A percentile compares a stretch with the other conserved stretches of the same genome.
Conservation (phyloP, 2,329 filamentous ascomycete species). For the Lecanosticta acicola region DNA sequence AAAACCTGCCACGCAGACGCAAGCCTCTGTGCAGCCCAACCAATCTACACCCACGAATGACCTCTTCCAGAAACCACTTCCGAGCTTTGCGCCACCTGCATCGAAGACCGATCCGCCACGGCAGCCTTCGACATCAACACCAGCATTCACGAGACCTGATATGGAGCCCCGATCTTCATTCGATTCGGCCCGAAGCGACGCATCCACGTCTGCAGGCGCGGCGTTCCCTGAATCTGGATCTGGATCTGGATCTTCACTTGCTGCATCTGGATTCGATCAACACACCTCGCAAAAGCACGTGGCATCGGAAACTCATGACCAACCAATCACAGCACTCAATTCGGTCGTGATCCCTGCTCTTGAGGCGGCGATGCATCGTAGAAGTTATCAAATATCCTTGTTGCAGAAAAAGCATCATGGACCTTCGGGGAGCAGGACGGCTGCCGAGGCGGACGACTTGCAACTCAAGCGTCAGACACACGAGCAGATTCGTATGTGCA, state of each 20-base stretch:
- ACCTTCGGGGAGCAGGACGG: conserved; percentile 33
- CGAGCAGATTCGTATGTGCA: conserved; percentile 73
- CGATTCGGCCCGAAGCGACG: conserved; percentile 11
- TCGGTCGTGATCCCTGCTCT: conserved; percentile 91
- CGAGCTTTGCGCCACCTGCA: conserved; percentile 24
- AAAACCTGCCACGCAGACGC: conserved; percentile 5
- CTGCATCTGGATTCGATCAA: not conserved
- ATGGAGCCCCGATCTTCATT: conserved; percentile 9
- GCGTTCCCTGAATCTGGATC: no score
- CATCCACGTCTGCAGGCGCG: not conserved
- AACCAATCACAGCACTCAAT: conserved; percentile 75
- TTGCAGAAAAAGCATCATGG: conserved; percentile 42
- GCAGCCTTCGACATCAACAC: no score
- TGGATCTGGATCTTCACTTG: no score
- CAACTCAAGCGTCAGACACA: conserved; percentile 58
- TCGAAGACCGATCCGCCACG: conserved; percentile 3
- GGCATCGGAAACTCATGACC: conserved; percentile 16
- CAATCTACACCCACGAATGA: conserved; percentile 23
- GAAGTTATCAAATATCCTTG: conserved; percentile 55
- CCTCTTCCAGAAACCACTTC: conserved; percentile 32
- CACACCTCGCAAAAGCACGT: conserved; percentile 16
- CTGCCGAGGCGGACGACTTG: conserved; percentile 30
- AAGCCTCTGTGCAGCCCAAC: conserved; percentile 8
- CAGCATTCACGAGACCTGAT: no score
- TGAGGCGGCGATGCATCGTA: conserved; percentile 80